phyloP scores from a whole-genome alignment of 2,329 filamentous ascomycete species.

The Sporothrix inflata region DNA sequence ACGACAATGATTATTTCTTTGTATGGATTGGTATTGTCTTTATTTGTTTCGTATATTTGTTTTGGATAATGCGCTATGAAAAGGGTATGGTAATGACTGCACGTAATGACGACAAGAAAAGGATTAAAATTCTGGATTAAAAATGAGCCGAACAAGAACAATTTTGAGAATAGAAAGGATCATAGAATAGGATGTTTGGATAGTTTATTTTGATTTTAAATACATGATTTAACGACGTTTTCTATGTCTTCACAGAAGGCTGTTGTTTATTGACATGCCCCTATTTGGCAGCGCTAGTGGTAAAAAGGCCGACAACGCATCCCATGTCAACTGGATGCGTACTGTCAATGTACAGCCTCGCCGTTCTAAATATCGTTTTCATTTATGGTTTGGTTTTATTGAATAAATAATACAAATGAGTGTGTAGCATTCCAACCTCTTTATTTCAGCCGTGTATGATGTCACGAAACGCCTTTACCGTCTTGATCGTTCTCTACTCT shows the following conservation, averaged over 20 bases:
- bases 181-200: no score
- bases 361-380: not conserved
- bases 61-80: not conserved
- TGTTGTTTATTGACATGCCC: not conserved
- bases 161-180: not conserved
- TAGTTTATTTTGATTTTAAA: no score
- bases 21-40: not conserved
- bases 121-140: no score
- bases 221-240: no score
- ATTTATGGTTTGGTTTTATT: not conserved
- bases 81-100: not conserved
- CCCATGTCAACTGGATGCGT: no score
- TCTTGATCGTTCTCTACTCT: not conserved
- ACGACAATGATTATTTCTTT: not conserved
- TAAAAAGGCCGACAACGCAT: not conserved
- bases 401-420: not conserved
- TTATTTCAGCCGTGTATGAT: not conserved
- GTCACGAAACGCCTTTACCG: not conserved
- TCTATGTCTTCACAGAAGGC: not conserved
- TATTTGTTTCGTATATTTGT: not conserved
- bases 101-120: conserved; percentile 12
- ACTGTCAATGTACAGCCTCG: no score
- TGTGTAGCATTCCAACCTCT: not conserved
- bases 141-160: not conserved
- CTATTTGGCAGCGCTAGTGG: not conserved